Base-by-base conservation (phyloP, 176 grass and related monocot genomes). In the Raddia guianensis region DNA sequence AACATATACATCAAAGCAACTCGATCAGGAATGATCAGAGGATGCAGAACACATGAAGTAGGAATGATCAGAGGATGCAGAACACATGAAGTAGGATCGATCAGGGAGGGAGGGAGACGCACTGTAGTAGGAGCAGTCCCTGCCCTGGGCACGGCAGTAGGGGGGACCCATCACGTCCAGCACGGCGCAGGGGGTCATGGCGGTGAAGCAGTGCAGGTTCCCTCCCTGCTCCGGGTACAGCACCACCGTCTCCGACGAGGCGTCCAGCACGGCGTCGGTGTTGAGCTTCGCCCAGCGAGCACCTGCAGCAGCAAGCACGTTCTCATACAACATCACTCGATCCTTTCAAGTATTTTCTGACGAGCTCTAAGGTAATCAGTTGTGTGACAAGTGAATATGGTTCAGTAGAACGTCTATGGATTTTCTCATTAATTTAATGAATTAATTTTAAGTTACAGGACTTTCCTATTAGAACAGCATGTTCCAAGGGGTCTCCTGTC, bases 81-180 rank as follows among this genome's bases (percentile, higher is more conserved):
- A 33, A 77, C 8, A n/a, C 20, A 49, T n/a, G n/a, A n/a, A n/a
- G n/a, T n/a, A n/a, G n/a, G n/a, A n/a, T n/a, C 8, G 50, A 45
- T 21, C 73, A 86, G 34, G 27, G 27, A 53, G 76, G 1, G 20
- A 9, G 12, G 6, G 37, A 33, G 18, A 78, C 7, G 33, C 74
- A 52, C 84, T 64, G 49, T 80, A 95, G 72, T 91, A 91, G 18
- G 93, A 73, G 65, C 89, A 95, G 35, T 91, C 93, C 49, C 93
- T 86, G 49, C 86, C 89, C 32, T 87, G 59, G 18, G 35, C 18
- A 6, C 0, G 33, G 20, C 63, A 73, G 49, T 95, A 95, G 12
- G 92, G 92, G 16, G 89, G 92, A 5, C 92, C 89, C 50, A 91
- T 85, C 18, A 95, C 89, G 57, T 95, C 92, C 11, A 95, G 83